Evolutionary conservation across 139 green algal genomes (phyloP), one percentile per base, ranked within the genome.

Genomic region (Pleodorina starrii): DNA sequence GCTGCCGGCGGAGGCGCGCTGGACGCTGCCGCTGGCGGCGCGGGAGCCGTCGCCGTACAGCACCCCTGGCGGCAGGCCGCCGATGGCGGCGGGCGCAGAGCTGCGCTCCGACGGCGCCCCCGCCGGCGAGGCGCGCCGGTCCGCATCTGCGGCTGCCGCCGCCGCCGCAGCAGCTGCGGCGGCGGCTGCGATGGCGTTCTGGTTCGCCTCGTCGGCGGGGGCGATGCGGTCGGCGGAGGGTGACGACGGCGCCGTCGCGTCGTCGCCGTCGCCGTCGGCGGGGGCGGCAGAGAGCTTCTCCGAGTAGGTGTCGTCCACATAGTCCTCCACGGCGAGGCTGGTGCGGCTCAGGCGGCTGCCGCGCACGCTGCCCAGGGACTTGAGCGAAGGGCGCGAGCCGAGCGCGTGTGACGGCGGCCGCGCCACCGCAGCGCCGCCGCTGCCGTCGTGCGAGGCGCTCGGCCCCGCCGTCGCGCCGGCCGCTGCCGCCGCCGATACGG

Each of bases 301-400:
- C 50, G 80, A 44, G 63, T 87, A 87, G 2, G 42, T 25, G 16
- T 87, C 80, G 40, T 87, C 80, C 42, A 87, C 80, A 9, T 78
- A 87, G 60, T 87, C 80, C 60, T 77, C 80, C 9, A 59, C 23
- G 14, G 14, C 42, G 29, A 88, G 17, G 44, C 66, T 88, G 66
- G 5, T 79, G 60, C 82, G 82, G 66, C 82, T 88, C 27, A 88
- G 66, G 46, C 82, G 82, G 63, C 63, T 80, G 63, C 82, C 82
- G 66, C 44, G 27, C 44, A 88, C 25, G 44, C 63, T 80, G 63
- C 17, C 17, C 16, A 68, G 50, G 16, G 44, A 54, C 32, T 51
- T 50, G n/a, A 88, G 82, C 19, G 82, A 88, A 0, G 63, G 44
- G 4, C 82, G 63, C 21, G 44, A 27, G 21, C 82, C 82, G 10